Evolutionary conservation across 2,329 filamentous ascomycete genomes (phyloP), one percentile per base, ranked within the genome.

Genomic region (Epichloe hybrida): DNA sequence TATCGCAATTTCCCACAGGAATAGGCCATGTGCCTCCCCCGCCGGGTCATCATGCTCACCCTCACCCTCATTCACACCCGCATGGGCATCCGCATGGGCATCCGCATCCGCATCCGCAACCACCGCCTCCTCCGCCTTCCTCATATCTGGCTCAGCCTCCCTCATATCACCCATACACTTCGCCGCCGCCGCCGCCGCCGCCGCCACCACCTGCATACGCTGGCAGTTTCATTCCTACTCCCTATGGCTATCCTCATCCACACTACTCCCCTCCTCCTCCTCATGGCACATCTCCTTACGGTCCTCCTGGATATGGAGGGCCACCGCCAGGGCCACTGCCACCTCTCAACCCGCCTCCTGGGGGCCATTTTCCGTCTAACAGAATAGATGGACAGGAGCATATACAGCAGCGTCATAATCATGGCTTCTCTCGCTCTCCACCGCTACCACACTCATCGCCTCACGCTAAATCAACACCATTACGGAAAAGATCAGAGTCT

Each of bases 131-230:
- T 31, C 27, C 53, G 21, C 48, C 44, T 8, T 42, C 58, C 38
- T 51, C 59, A 34, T 64, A 64, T 50, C 52, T 57, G 12, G 55
- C 53, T 11, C 56, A 59, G 27, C 46, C 54, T 48, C 59, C 58
- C 34, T 51, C 63, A 35, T 60, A 61, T 48, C 58, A 58, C 6
- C 58, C 55, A 27, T 58, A 59, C 36, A 53, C 59, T 41, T 12
- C 49, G 9, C 17, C 49, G 9, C 49, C 49, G 23, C 52, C 49
- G 15, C 45, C 52, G 9, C 52, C 49, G 2, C 21, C 23, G 8
- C 35, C 45, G 5, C 38, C 59, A 31, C 52, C 45, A n/a, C 46
- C 46, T 5, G 37, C 59, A 36, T 54, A 61, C 49, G 56, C 55
- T 41, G 43, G 46, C 27, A 55, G 54, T 15, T 63, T 61, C 39